Conservation (phyloP, 2,329 filamentous ascomycete genomes). For the Penicillium sp. region DNA sequence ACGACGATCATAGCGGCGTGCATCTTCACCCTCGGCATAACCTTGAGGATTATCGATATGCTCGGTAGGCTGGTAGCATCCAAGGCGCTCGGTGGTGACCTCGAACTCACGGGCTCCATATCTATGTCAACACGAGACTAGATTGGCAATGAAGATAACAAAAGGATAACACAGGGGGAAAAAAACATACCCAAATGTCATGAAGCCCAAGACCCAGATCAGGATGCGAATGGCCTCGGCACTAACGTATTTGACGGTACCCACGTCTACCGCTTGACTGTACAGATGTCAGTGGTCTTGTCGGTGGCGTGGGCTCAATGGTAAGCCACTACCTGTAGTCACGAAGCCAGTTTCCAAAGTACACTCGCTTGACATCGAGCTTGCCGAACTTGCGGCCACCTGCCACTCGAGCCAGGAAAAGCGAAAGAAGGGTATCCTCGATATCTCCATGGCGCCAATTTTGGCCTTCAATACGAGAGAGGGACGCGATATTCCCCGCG, state of each 20-base stretch:
- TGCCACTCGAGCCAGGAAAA: conserved; percentile 59
- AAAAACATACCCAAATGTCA: conserved; percentile 78
- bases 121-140: conserved; percentile 12
- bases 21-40: conserved; percentile 85
- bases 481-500: conserved; percentile 79
- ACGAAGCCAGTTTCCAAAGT: conserved; percentile 92
- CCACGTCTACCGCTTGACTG: conserved; percentile 88
- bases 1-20: conserved; percentile 71
- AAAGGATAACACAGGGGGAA: no score
- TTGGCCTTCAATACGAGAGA: conserved; percentile 74
- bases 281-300: no score
- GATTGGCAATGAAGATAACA: background rate
- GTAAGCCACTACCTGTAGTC: no score
- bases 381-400: conserved; percentile 81
- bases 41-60: conserved; percentile 76
- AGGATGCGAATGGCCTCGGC: conserved; percentile 86
- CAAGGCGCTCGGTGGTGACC: conserved; percentile 71
- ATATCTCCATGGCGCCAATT: conserved; percentile 93
- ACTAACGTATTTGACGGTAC: conserved; percentile 83
- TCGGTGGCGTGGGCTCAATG: no score
- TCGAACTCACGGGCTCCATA: conserved; percentile 76
- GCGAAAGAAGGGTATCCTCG: conserved; percentile 76
- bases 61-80: conserved; percentile 76
- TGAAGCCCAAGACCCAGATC: conserved; percentile 82
- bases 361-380: conserved; percentile 79